Percentiles rank a stretch among this genome's conserved stretches.
Evolutionary conservation across 495 filamentous ascomycete genomes (phyloP).

Genomic region (Daldinia decipiens): DNA sequence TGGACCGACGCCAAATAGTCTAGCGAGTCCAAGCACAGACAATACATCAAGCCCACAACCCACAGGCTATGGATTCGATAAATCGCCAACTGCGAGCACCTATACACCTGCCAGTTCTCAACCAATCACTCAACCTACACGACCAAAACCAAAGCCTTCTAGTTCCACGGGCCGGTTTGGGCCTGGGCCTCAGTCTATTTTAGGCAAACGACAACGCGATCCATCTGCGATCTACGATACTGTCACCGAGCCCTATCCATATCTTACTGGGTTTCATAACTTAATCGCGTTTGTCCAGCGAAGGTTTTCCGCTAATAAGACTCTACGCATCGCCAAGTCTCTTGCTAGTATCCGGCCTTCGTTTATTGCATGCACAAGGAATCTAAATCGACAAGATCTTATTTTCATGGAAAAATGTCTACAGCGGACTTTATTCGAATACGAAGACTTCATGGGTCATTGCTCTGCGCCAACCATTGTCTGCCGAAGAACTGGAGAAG

Average conservation of each 20-base stretch:
- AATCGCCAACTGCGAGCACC: constrained; percentile 56
- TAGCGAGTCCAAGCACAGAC: constrained; percentile 62
- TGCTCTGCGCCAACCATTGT: constrained; percentile 91
- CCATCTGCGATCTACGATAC: constrained; percentile 87
- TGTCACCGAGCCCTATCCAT: constrained; percentile 89
- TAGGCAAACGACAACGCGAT: constrained; percentile 68
- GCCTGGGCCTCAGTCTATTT: constrained; percentile 59
- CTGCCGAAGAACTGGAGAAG: constrained; percentile 89
- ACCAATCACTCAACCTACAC: constrained; percentile 43
- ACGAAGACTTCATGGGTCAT: constrained; percentile 88
- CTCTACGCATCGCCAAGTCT: constrained; percentile 82
- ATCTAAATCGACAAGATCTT: constrained; percentile 83
- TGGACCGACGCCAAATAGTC: constrained; percentile 55
- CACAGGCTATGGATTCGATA: constrained; percentile 56
- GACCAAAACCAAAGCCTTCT: constrained; percentile 54
- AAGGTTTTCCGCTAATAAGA: constrained; percentile 75
- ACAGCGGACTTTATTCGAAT: constrained; percentile 89
- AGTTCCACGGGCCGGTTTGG: constrained; percentile 54
- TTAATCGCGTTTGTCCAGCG: constrained; percentile 82
- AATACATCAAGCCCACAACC: constrained; percentile 60
- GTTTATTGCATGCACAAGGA: constrained; percentile 87
- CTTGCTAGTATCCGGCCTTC: constrained; percentile 90
- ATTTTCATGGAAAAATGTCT: constrained; percentile 98
- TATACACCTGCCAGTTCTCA: constrained; percentile 48
- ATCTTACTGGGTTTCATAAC: constrained; percentile 88